Percentiles rank a stretch among this genome's conserved stretches.
phyloP scores from a whole-genome alignment of 2,329 filamentous ascomycete genomes.

The Didymella exigua region DNA sequence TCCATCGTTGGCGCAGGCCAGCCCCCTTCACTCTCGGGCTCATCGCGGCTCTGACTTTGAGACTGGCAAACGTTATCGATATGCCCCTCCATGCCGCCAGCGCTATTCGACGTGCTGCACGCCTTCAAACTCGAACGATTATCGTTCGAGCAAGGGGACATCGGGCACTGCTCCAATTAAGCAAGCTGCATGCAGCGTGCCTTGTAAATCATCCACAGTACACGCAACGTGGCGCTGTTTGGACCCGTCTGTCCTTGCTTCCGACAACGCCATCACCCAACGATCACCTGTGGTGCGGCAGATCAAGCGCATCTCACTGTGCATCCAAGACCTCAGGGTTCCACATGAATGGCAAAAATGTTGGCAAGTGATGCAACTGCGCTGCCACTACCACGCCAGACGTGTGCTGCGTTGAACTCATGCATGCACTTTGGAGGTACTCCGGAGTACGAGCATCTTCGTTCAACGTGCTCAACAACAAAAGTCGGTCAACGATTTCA shows the following conservation, averaged over 20 bases:
- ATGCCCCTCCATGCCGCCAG: conserved; percentile 15
- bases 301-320: conserved; percentile 12
- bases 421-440: conserved; percentile 7
- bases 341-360: conserved; percentile 12
- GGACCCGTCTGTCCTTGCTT: conserved; percentile 11
- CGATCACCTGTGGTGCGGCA: conserved; percentile 10
- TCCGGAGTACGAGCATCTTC: conserved; percentile 3
- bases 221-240: conserved; percentile 19
- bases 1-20: conserved; percentile 5
- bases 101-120: conserved; percentile 5
- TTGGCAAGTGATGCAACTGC: conserved; percentile 12
- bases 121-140: conserved; percentile 8
- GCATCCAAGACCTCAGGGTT: conserved; percentile 16
- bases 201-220: conserved; percentile 5
- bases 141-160: conserved; percentile 14
- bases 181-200: conserved; percentile 9
- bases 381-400: conserved; percentile 3
- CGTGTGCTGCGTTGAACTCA: conserved; percentile 3
- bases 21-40: conserved; percentile 8
- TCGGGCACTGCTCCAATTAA: conserved; percentile 6
- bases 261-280: conserved; percentile 8
- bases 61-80: conserved; percentile 13
- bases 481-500: not conserved
- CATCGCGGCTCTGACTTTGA: conserved; percentile 7
- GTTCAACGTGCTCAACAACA: conserved; percentile 9